These are phyloP conservation scores for Candida gigantensis DNA, from an alignment of 1,139 yeast genomes.

Conservation along the genomic window DNA sequence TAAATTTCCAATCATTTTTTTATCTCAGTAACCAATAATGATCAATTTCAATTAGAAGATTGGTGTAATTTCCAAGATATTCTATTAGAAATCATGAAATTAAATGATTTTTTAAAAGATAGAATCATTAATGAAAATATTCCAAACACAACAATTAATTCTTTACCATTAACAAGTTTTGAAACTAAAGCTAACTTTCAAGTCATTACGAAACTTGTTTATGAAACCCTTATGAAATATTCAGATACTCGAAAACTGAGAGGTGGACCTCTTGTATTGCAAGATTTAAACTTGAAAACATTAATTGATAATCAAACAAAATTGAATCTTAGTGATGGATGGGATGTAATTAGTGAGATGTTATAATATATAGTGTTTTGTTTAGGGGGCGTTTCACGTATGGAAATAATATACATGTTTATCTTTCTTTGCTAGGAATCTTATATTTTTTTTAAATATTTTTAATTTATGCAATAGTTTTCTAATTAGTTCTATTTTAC, in stretches of 20 bases:
- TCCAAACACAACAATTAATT: neutral
- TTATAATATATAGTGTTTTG: no score
- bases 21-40: conserved; percentile 9
- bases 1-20: conserved; percentile 39
- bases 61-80: conserved; percentile 16
- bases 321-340: conserved; percentile 30
- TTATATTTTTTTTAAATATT: no score
- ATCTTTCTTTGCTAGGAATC: no score
- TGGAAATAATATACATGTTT: no score
- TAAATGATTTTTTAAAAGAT: conserved; percentile 8
- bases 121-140: conserved; percentile 2
- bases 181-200: conserved; percentile 11
- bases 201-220: conserved; percentile 28
- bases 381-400: no score
- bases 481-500: no score
- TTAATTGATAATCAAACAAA: conserved; percentile 30
- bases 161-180: neutral
- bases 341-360: conserved; percentile 46
- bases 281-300: conserved; percentile 25
- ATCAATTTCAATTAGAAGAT: conserved; percentile 9
- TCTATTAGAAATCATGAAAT: conserved; percentile 7
- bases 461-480: no score
- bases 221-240: conserved; percentile 27
- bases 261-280: conserved; percentile 20
- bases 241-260: no score